phyloP scores from a whole-genome alignment of 2,329 filamentous ascomycete species.

The Ceratocystis eucalypticola region DNA sequence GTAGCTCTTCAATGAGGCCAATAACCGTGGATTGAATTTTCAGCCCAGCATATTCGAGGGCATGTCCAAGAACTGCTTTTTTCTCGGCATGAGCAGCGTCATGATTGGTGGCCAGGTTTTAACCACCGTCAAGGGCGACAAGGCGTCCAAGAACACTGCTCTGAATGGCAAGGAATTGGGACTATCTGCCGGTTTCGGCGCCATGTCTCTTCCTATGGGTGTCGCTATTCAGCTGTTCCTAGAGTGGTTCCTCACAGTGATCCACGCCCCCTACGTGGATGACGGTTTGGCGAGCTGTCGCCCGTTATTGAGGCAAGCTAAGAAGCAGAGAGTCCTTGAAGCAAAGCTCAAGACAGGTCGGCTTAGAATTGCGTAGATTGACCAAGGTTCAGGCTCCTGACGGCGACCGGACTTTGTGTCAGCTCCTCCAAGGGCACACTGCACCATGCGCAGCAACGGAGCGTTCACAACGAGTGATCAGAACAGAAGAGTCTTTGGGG shows the following conservation, averaged over 20 bases:
- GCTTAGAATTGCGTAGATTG: background rate
- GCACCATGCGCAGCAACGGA: constrained; percentile 17
- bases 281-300: constrained; percentile 10
- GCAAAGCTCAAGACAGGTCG: background rate
- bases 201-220: constrained; percentile 63
- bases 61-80: constrained; percentile 65
- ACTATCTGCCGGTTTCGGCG: constrained; percentile 64
- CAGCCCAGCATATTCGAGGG: constrained; percentile 79
- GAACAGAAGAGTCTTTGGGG: constrained; percentile 10
- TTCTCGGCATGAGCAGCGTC: constrained; percentile 62
- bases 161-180: constrained; percentile 65
- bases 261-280: constrained; percentile 14
- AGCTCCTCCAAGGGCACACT: constrained; percentile 12
- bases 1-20: constrained; percentile 69
- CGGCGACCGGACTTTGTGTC: constrained; percentile 14
- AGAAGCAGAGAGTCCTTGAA: background rate
- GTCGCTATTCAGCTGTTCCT: constrained; percentile 60
- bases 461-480: constrained; percentile 17
- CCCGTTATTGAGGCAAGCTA: background rate
- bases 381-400: background rate
- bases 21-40: constrained; percentile 77
- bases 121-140: constrained; percentile 69
- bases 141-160: constrained; percentile 54
- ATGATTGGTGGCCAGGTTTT: constrained; percentile 76
- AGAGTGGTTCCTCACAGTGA: constrained; percentile 30